Evolutionary conservation across 2,329 filamentous ascomycete species (phyloP).

Genomic region (Ophiocordyceps camponoti-rufipedis): DNA sequence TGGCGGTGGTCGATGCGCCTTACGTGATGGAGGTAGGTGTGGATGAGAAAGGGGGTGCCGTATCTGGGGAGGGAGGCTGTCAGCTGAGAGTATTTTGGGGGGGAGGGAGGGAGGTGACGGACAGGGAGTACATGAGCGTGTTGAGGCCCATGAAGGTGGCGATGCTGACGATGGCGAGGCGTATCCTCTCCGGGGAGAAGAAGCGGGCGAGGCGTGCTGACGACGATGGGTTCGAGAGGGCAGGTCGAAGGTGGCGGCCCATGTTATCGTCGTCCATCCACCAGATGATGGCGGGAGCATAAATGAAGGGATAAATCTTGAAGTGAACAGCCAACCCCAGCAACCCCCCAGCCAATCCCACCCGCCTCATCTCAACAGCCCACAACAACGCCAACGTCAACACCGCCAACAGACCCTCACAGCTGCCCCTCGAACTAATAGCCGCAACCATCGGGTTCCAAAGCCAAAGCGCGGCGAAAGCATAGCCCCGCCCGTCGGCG

Average conservation of each 20-base stretch:
- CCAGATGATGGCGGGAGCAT: constrained; percentile 65
- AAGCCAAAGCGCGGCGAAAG: constrained; percentile 79
- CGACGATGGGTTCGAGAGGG: constrained; percentile 6
- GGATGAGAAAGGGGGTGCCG: constrained; percentile 61
- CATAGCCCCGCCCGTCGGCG: constrained; percentile 14
- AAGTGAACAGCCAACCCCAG: constrained; percentile 82
- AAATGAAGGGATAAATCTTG: constrained; percentile 98
- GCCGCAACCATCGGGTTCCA: constrained; percentile 97
- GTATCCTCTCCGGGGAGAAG: constrained; percentile 33
- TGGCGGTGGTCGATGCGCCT: constrained; percentile 90
- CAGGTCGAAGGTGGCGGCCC: constrained; percentile 2
- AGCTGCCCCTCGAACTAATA: constrained; percentile 88
- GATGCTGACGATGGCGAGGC: constrained; percentile 46
- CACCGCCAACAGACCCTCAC: constrained; percentile 75
- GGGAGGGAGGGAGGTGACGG: constrained; percentile 13
- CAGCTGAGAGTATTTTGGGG: background rate
- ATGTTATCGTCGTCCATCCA: constrained; percentile 49
- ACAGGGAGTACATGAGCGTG: constrained; percentile 58
- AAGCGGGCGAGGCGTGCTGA: constrained; percentile 16
- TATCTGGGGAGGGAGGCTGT: constrained; percentile 32
- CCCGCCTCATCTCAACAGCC: constrained; percentile 49
- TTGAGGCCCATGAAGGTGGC: constrained; percentile 60
- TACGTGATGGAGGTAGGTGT: constrained; percentile 88
- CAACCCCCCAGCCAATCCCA: constrained; percentile 50
- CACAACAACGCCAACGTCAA: constrained; percentile 70